Evolutionary conservation across 2,329 filamentous ascomycete genomes (phyloP).

Genomic region (Chaetomiaceae sp.): DNA sequence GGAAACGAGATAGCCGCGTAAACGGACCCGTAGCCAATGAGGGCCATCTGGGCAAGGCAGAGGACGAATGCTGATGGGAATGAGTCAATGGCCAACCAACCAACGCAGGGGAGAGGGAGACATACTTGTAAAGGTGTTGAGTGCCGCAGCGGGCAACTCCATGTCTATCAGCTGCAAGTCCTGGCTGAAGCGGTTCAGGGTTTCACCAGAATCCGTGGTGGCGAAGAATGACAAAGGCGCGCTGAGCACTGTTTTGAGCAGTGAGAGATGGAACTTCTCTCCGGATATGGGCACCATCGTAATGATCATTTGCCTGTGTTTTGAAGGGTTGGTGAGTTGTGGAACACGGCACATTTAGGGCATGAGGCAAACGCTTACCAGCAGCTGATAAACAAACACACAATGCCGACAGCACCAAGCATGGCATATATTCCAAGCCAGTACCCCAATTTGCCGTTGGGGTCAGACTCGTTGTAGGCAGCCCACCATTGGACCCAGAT

Average conservation of each 20-base stretch:
- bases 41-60: conserved; percentile 39
- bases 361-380: conserved; percentile 27
- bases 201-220: conserved; percentile 31
- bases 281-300: conserved; percentile 30
- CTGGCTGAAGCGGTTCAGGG: conserved; percentile 34
- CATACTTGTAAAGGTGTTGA: conserved; percentile 27
- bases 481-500: conserved; percentile 49
- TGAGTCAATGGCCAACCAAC: conserved; percentile 8
- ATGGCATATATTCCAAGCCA: conserved; percentile 35
- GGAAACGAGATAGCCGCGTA: conserved; percentile 42
- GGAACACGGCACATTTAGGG: no score
- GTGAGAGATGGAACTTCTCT: conserved; percentile 27
- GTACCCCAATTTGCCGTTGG: conserved; percentile 34
- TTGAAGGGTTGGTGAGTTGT: no score
- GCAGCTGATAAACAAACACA: conserved; percentile 24
- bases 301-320: conserved; percentile 31
- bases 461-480: conserved; percentile 35
- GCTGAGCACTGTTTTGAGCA: conserved; percentile 29
- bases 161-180: conserved; percentile 30
- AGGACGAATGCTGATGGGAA: conserved; percentile 21
- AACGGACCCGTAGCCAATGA: conserved; percentile 41
- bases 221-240: conserved; percentile 33
- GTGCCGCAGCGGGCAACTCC: conserved; percentile 26
- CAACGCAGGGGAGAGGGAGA: neutral
- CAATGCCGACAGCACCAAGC: conserved; percentile 25